Evolutionary conservation across 2,329 filamentous ascomycete genomes (phyloP).

Genomic region (Fusarium liriodendri): DNA sequence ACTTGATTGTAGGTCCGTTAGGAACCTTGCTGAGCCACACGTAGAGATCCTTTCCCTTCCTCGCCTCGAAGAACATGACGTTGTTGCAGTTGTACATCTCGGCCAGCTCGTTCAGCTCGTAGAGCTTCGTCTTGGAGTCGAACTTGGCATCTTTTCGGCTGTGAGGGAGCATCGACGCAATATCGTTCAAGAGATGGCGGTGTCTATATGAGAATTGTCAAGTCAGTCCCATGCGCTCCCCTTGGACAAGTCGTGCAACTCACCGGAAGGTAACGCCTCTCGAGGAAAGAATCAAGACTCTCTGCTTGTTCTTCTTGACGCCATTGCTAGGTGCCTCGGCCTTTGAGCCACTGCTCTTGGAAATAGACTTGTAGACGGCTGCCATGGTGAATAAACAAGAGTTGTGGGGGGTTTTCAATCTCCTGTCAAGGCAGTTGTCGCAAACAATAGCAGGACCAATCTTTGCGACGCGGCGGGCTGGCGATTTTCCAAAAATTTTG

Average conservation of each 20-base stretch:
- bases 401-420: slow-evolving; percentile 15
- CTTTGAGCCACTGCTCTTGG: slow-evolving; percentile 66
- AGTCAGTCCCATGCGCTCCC: slow-evolving; percentile 33
- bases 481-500: slow-evolving; percentile 44
- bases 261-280: slow-evolving; percentile 91
- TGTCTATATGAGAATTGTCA: slow-evolving; percentile 67
- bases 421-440: slow-evolving; percentile 22
- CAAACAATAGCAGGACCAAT: slow-evolving; percentile 14
- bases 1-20: slow-evolving; percentile 70
- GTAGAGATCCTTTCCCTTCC: slow-evolving; percentile 95
- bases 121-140: slow-evolving; percentile 91
- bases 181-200: slow-evolving; percentile 90
- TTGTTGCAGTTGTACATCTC: slow-evolving; percentile 94
- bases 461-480: slow-evolving; percentile 40
- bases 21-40: slow-evolving; percentile 93
- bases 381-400: slow-evolving; percentile 60
- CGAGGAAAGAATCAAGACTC: slow-evolving; percentile 91
- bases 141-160: slow-evolving; percentile 95
- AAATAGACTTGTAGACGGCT: slow-evolving; percentile 79
- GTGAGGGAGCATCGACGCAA: slow-evolving; percentile 90
- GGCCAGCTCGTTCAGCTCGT: slow-evolving; percentile 80
- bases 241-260: slow-evolving; percentile 26
- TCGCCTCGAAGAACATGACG: slow-evolving; percentile 92
- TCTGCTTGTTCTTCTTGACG: slow-evolving; percentile 73
- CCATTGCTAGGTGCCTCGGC: slow-evolving; percentile 61